These are phyloP conservation scores for Gyromitra esculenta DNA, from an alignment of 2,329 filamentous ascomycete genomes.

Conservation along the genomic window DNA sequence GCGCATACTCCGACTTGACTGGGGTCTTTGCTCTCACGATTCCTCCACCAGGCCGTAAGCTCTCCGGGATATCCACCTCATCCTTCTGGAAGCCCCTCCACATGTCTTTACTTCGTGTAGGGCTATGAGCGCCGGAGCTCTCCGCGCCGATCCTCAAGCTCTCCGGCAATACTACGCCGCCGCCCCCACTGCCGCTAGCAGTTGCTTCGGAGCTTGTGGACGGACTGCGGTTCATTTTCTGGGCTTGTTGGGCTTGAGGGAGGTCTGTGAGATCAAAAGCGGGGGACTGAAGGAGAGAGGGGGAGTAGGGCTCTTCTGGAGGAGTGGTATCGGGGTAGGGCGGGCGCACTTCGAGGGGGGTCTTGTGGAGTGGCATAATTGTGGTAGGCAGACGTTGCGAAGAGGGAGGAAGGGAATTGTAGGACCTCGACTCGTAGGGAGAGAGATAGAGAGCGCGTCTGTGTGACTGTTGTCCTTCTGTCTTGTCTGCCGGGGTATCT, in stretches of 20 bases:
- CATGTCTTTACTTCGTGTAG: conserved; percentile 25
- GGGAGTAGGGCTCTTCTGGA: conserved; percentile 11
- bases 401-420: background rate
- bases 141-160: conserved; percentile 33
- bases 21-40: conserved; percentile 13
- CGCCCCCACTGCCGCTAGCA: background rate
- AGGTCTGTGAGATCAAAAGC: conserved; percentile 13
- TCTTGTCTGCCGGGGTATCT: background rate
- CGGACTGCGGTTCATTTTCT: conserved; percentile 13
- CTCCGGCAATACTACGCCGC: conserved; percentile 27
- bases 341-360: conserved; percentile 8
- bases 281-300: conserved; percentile 8
- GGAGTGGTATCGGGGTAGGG: conserved; percentile 31
- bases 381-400: background rate
- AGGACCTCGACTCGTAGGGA: background rate
- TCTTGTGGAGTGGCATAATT: conserved; percentile 28
- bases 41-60: conserved; percentile 31
- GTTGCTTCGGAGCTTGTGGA: background rate
- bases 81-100: conserved; percentile 30
- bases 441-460: conserved; percentile 6
- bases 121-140: conserved; percentile 1
- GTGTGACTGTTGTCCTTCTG: background rate
- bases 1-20: background rate
- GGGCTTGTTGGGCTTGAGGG: conserved; percentile 11
- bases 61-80: conserved; percentile 35